These are phyloP conservation scores for Glonium stellatum DNA, from an alignment of 495 filamentous ascomycete species.

Conservation along the genomic window DNA sequence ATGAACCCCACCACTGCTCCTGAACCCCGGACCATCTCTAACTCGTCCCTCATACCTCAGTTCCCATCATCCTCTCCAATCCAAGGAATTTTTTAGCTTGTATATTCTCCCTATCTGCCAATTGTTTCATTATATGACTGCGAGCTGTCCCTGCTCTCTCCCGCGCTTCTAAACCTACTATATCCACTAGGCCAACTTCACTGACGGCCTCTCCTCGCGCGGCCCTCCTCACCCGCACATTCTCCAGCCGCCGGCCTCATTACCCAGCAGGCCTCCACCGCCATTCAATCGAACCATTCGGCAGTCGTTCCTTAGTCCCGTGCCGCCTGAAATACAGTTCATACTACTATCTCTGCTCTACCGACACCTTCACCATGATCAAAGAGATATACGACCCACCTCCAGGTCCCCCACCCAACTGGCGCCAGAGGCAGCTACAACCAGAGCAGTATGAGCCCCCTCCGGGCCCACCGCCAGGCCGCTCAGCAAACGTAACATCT, in stretches of 20 bases:
- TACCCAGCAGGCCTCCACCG: background rate
- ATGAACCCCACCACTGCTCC: no score
- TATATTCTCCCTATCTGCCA: background rate
- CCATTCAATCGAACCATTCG: background rate
- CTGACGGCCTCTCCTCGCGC: background rate
- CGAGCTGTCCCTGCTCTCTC: background rate
- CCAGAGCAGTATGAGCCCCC: conserved; percentile 16
- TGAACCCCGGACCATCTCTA: no score
- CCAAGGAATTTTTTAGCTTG: background rate
- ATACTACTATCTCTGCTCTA: no score
- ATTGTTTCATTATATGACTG: background rate
- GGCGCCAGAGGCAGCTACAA: background rate
- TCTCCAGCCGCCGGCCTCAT: background rate
- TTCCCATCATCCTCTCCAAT: no score
- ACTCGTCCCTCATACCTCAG: no score
- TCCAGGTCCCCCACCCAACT: conserved; percentile 30
- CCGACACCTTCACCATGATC: conserved; percentile 4
- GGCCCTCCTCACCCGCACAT: background rate
- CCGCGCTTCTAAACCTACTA: background rate
- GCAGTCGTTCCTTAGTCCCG: background rate
- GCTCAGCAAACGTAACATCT: background rate
- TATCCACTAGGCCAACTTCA: background rate
- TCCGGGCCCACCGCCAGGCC: conserved; percentile 29
- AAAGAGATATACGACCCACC: conserved; percentile 26
- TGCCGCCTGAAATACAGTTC: background rate